A percentile compares a stretch with the other conserved stretches of the same genome.
Conservation (phyloP, 257 asterid species). For the Nyctanthes arbortristis region DNA sequence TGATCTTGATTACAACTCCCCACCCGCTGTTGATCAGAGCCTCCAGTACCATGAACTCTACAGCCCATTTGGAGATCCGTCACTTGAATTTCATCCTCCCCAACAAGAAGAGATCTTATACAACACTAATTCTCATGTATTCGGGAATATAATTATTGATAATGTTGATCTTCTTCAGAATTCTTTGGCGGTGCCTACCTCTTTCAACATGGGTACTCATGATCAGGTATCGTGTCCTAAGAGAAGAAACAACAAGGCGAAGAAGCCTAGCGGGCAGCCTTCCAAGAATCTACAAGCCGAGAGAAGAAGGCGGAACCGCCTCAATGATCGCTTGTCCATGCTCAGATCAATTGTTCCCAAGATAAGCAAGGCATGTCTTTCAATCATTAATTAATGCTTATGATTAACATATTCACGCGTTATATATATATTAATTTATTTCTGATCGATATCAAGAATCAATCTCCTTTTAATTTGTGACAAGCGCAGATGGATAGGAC, state of each 20-base stretch:
- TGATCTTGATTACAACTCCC: too few relatives aligned
- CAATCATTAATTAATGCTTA: too few relatives aligned
- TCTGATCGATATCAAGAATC: too few relatives aligned
- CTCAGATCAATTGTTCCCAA: slow-evolving; percentile 82
- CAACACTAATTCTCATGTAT: too few relatives aligned
- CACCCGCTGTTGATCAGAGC: too few relatives aligned
- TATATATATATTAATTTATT: too few relatives aligned
- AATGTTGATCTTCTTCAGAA: background rate
- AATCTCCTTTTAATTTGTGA: too few relatives aligned
- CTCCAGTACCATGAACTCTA: too few relatives aligned
- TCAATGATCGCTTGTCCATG: background rate
- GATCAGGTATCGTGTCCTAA: background rate
- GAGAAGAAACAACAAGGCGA: background rate
- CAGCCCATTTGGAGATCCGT: too few relatives aligned
- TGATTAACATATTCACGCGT: too few relatives aligned
- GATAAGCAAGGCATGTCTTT: slow-evolving; percentile 71
- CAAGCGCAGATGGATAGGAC: slow-evolving; percentile 92
- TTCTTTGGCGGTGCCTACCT: background rate
- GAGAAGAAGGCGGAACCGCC: background rate
- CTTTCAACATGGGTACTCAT: background rate
- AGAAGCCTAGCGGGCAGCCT: background rate
- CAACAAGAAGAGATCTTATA: too few relatives aligned
- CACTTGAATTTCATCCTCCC: too few relatives aligned
- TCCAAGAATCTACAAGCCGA: slow-evolving; percentile 3
- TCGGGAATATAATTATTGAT: background rate